Base-by-base conservation (phyloP, 257 asterid genomes). In the Solanum corneliomulleri region DNA sequence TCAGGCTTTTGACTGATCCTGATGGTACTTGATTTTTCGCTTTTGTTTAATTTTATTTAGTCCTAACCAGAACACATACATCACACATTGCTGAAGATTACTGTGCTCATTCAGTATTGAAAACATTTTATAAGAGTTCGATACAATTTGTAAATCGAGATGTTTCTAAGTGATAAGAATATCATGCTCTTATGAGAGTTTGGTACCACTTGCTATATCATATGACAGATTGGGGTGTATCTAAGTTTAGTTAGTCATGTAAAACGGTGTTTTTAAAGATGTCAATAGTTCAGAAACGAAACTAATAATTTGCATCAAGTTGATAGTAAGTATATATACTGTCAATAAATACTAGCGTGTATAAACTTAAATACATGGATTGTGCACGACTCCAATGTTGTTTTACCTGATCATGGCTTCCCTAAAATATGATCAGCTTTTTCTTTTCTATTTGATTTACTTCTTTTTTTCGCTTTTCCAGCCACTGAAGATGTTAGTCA, bases 1-100 rank as follows among this genome's bases (percentile, higher is more conserved):
- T 91, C 66, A 89, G 92, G 94, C 84, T 92, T 29, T 89, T 89
- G 82, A 91, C 87, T 75, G 91, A 90, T 23, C 91, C 94, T 80
- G 89, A 91, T 91, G 98, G 98, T 95, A 88, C 82, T 47, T 77
- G 49, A 74, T 20, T 41, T 27, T 27, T 76, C 7, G 11, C 27
- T 58, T 58, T 58, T 21, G 4, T 58, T 58, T 75, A 58, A 58
- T 58, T 58, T 56, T 52, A 52, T 6, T 52, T 52, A 52, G 62
- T 16, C 64, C 23, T 56, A 56, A 2, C 64, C 21, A 56, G 62
- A 56, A 56, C 20, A 56, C 10, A 56, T 56, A 18, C n/a, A 18
- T 18, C 64, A 56, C n/a, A 56, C n/a, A 18, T 56, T 7, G n/a
- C 64, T 49, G 23, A 37, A 35, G 39, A 35, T 35, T 7, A 35